Conservation (phyloP, 352 stramenopile genomes). For the Peronospora belbahrii region DNA sequence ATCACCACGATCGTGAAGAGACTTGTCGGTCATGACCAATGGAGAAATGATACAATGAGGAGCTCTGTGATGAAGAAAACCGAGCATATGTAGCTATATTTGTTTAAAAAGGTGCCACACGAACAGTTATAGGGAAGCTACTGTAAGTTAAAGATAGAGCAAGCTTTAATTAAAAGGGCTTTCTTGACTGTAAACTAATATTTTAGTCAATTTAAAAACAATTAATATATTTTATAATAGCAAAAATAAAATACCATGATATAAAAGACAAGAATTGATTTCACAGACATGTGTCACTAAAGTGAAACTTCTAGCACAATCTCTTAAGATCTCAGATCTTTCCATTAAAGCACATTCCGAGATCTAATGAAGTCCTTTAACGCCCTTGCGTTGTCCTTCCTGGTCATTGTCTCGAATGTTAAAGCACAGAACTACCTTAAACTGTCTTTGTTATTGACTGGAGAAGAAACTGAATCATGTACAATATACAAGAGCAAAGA, state of each 20-base stretch:
- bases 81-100: not conserved
- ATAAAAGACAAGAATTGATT: no score
- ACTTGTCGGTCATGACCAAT: conserved; percentile 8
- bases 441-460: not conserved
- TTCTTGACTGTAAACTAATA: no score
- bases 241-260: no score
- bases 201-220: no score
- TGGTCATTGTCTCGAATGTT: not conserved
- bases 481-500: conserved; percentile 43
- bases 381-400: not conserved
- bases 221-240: no score
- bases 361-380: conserved; percentile 8
- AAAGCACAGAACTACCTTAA: not conserved
- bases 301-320: no score
- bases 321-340: no score
- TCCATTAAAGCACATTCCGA: no score
- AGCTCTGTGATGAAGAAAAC: not conserved
- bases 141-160: no score
- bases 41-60: not conserved
- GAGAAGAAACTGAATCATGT: conserved; percentile 30
- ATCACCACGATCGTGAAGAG: conserved; percentile 12
- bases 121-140: no score
- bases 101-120: not conserved
- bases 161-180: no score
- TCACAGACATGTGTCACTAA: no score